Percentiles rank a stretch among this genome's conserved stretches.
Evolutionary conservation across 2,329 filamentous ascomycete species (phyloP).

Genomic region (Scortechinia acanthostroma): DNA sequence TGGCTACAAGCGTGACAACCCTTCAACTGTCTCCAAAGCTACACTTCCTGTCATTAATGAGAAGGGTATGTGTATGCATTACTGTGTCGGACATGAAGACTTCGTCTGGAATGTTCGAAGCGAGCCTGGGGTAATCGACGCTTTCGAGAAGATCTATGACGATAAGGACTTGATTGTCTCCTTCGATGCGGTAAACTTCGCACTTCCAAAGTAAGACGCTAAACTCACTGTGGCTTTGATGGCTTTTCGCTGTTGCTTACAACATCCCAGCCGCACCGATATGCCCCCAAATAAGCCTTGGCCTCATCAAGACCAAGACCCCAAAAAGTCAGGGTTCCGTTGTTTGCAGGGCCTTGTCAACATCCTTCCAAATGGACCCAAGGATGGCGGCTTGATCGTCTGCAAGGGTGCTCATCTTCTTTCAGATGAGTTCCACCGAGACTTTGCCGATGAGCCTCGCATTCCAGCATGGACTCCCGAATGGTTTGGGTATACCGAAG

Average conservation of each 20-base stretch:
- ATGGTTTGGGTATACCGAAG: conserved; percentile 23
- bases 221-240: no score
- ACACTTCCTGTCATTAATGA: conserved; percentile 29
- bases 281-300: conserved; percentile 27
- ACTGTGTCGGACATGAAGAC: conserved; percentile 35
- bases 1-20: conserved; percentile 20
- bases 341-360: conserved; percentile 43
- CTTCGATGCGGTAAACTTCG: conserved; percentile 36
- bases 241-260: no score
- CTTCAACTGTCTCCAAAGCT: conserved; percentile 17
- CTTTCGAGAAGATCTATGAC: conserved; percentile 35
- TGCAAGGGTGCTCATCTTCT: conserved; percentile 15
- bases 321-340: conserved; percentile 32
- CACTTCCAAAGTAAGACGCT: no score
- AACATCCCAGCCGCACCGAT: conserved; percentile 25
- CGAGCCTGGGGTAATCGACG: conserved; percentile 33
- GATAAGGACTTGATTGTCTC: conserved; percentile 37
- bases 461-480: conserved; percentile 23
- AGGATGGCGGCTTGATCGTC: conserved; percentile 23
- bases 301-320: conserved; percentile 37
- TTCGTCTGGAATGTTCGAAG: conserved; percentile 38
- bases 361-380: conserved; percentile 19
- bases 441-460: conserved; percentile 17
- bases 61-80: conserved; percentile 37
- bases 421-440: conserved; percentile 23